phyloP scores from a whole-genome alignment of 768 basidiomycete species.

The Amanita fuliginea region DNA sequence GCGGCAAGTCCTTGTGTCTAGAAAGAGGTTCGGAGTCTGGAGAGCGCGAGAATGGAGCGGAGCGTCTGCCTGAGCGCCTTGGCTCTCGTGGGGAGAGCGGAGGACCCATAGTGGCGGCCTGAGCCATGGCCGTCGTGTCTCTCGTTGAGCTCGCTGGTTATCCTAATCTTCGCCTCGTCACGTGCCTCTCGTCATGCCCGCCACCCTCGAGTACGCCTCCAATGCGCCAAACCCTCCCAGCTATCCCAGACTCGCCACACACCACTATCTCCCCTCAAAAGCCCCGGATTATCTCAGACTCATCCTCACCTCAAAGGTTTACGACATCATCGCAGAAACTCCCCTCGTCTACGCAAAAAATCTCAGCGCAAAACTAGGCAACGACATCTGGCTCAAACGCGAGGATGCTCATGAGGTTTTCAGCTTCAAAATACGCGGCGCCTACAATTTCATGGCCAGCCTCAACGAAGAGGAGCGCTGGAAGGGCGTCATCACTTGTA shows the following conservation, averaged over 20 bases:
- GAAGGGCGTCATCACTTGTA: conserved; percentile 97
- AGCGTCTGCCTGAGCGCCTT: conserved; percentile 67
- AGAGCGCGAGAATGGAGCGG: conserved; percentile 63
- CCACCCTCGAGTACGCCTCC: conserved; percentile 60
- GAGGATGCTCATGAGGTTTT: conserved; percentile 98
- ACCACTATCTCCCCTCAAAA: conserved; percentile 51
- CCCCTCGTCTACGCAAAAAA: conserved; percentile 82
- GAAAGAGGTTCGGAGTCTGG: conserved; percentile 58
- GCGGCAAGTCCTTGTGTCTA: conserved; percentile 33
- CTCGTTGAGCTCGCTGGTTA: not conserved
- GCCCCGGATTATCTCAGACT: conserved; percentile 84
- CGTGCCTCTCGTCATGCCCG: conserved; percentile 2
- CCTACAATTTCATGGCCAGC: conserved; percentile 97
- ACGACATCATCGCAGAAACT: conserved; percentile 82
- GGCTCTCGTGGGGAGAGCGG: conserved; percentile 70
- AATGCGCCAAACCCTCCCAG: conserved; percentile 51
- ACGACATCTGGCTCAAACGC: conserved; percentile 92
- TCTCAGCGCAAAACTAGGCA: conserved; percentile 80
- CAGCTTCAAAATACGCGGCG: conserved; percentile 97
- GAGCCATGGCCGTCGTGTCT: conserved; percentile 34
- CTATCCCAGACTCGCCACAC: conserved; percentile 59
- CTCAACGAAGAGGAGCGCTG: conserved; percentile 82
- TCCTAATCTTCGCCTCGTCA: conserved; percentile 5
- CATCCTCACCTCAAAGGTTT: conserved; percentile 83
- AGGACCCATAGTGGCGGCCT: conserved; percentile 63